Evolutionary conservation across 1,139 yeast species (phyloP), one percentile per base, ranked within the genome.

Genomic region (Debaryomyces coudertii): DNA sequence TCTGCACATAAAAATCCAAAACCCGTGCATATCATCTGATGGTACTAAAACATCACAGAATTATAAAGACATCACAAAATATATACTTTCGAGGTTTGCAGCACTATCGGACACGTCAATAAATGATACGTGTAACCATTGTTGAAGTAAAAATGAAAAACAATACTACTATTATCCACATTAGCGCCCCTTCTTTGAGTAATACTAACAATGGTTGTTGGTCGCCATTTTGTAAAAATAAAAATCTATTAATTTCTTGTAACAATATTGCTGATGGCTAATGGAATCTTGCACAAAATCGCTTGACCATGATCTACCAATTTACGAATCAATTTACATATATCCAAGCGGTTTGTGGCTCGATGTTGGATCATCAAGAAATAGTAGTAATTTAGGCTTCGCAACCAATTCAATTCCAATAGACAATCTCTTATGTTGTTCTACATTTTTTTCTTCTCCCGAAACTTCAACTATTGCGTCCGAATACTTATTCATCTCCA

Each of bases 221-320:
- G 49, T 95, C 95, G 57, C 95, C 95, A 12, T 57, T 65, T 55
- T 69, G 73, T 52, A 71, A 62, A 49, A 70, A 68, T 50, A n/a
- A 70, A 64, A 42, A 70, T 41, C 72, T 58, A 49, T 68, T 73
- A 47, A 68, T 68, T 46, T 65, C 71, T 47, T 65, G 58, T 53
- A 70, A 57, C 47, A 70, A 64, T 30, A 69, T 56, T 27, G 76
- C 75, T 12, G 74, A 69, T 41, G 76, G 76, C 52, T 71, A 76
- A 53, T 71, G n/a, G 76, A 46, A 71, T 71, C 24, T 75, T 71
- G 60, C 76, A 71, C 54, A 71, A 63, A 49, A 71, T 70, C 33
- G 76, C 72, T 57, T 71, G 76, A 9, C 76, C 76, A 47, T 68
- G 69, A 52, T 69, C 70, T 34, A 75, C 74, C 52, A 71, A 68